Conservation (phyloP, 1,284 basidiomycete species). For the Ustilago loliicola region DNA sequence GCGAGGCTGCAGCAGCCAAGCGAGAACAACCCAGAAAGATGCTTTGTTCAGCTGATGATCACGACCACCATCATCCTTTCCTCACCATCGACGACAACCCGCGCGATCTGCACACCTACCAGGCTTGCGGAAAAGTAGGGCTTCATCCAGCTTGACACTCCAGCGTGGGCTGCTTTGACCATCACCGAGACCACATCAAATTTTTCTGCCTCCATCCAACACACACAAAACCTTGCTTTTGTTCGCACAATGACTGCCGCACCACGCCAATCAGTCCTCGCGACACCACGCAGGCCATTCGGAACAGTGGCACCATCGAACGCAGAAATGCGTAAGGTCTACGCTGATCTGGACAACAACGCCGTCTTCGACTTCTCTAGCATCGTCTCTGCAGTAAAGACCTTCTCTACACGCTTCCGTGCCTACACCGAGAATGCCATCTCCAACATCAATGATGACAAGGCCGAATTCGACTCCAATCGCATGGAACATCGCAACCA, state of each 20-base stretch:
- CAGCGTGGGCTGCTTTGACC: background rate
- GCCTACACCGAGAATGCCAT: constrained; percentile 59
- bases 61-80: constrained; percentile 17
- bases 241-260: constrained; percentile 27
- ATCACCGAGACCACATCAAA: background rate
- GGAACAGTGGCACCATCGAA: constrained; percentile 37
- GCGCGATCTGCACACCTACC: background rate
- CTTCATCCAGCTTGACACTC: background rate
- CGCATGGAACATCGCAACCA: constrained; percentile 54
- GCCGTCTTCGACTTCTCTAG: constrained; percentile 60
- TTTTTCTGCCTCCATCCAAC: background rate
- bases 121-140: background rate
- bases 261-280: constrained; percentile 41
- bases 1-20: background rate
- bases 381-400: constrained; percentile 48
- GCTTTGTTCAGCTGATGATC: background rate
- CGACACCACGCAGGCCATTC: constrained; percentile 46
- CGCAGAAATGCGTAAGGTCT: constrained; percentile 53
- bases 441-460: constrained; percentile 57
- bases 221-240: background rate
- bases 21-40: background rate
- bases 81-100: background rate
- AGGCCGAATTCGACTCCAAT: constrained; percentile 54
- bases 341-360: constrained; percentile 51
- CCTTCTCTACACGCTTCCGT: constrained; percentile 55